phyloP scores from a whole-genome alignment of 2,329 filamentous ascomycete species.

The Fusarium sp. region DNA sequence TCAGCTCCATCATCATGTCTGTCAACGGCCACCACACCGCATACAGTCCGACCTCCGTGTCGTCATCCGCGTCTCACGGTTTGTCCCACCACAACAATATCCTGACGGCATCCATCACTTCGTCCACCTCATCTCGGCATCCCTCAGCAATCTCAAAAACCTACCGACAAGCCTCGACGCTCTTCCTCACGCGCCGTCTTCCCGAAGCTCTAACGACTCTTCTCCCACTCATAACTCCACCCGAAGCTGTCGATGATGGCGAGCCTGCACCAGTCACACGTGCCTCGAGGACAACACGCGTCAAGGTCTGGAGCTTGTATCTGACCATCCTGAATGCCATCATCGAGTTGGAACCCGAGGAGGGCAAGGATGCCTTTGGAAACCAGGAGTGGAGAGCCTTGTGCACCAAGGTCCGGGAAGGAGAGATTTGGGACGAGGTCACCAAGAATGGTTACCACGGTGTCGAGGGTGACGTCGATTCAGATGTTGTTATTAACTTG shows the following conservation, averaged over 20 bases:
- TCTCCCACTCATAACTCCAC: constrained; percentile 80
- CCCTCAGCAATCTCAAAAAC: constrained; percentile 86
- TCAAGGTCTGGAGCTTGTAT: constrained; percentile 98
- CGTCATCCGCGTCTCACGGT: constrained; percentile 49
- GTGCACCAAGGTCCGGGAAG: constrained; percentile 86
- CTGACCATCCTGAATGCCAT: constrained; percentile 93
- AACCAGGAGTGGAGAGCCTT: constrained; percentile 85
- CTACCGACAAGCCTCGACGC: constrained; percentile 92
- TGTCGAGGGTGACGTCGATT: constrained; percentile 89
- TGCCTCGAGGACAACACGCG: constrained; percentile 83
- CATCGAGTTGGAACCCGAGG: constrained; percentile 87
- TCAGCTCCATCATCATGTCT: constrained; percentile 52
- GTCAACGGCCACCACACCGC: constrained; percentile 57
- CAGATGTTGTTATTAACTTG: constrained; percentile 93
- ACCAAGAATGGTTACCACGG: constrained; percentile 89
- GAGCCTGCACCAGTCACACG: constrained; percentile 80
- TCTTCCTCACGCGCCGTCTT: constrained; percentile 93
- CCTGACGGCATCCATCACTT: constrained; percentile 74
- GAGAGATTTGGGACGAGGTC: constrained; percentile 94
- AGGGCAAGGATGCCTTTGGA: constrained; percentile 90
- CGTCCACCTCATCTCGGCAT: constrained; percentile 69
- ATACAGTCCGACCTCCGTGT: constrained; percentile 57
- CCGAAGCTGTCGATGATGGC: constrained; percentile 60
- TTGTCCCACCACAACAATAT: constrained; percentile 63
- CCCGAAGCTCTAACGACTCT: constrained; percentile 90